These are phyloP conservation scores for Ambrosiella cleistominuta DNA, from an alignment of 2,329 filamentous ascomycete genomes.

Conservation along the genomic window DNA sequence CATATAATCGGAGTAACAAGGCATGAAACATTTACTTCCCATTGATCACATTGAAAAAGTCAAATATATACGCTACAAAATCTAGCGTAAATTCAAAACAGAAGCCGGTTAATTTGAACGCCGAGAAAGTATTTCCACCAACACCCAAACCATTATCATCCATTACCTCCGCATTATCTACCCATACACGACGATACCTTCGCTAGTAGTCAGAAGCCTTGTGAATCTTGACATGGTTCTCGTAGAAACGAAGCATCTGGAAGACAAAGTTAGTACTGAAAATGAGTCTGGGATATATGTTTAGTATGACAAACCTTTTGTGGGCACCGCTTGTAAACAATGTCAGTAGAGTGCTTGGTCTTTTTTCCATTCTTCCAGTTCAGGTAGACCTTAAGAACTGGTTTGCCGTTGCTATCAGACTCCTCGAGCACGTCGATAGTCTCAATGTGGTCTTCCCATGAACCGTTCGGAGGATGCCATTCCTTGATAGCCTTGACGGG, in stretches of 20 bases:
- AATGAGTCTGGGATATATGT: not conserved
- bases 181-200: not conserved
- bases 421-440: constrained; percentile 58
- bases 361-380: constrained; percentile 59
- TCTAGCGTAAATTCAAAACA: too few species aligned
- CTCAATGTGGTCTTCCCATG: constrained; percentile 59
- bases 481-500: constrained; percentile 18
- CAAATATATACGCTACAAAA: too few species aligned
- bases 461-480: constrained; percentile 54
- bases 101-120: too few species aligned
- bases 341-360: constrained; percentile 51
- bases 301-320: constrained; percentile 40
- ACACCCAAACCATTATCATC: not conserved
- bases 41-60: too few species aligned
- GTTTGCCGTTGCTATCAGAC: constrained; percentile 25
- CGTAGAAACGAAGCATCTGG: constrained; percentile 43
- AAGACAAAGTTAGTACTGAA: not conserved
- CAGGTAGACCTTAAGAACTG: constrained; percentile 46
- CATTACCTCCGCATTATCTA: not conserved
- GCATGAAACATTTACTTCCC: too few species aligned
- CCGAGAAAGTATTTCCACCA: not conserved
- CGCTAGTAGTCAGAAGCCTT: constrained; percentile 15
- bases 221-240: constrained; percentile 38
- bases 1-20: too few species aligned
- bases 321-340: constrained; percentile 59